phyloP scores from a whole-genome alignment of 371 early-diverging fungal species.

The Mucor plumbeus region DNA sequence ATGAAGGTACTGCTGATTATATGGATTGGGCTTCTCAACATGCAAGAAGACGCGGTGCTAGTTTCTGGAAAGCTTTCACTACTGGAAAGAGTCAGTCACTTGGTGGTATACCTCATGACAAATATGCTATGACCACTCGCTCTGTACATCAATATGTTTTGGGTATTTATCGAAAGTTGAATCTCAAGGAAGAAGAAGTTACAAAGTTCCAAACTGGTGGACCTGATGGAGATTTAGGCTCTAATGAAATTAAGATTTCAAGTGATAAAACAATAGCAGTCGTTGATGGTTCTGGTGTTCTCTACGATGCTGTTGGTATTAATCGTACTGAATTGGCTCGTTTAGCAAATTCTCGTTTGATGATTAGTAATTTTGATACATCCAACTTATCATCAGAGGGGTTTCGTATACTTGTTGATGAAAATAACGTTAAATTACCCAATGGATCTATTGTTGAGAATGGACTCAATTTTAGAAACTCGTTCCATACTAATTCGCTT shows the following conservation, averaged over 20 bases:
- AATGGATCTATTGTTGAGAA: slow-evolving; percentile 86
- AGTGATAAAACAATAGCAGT: slow-evolving; percentile 94
- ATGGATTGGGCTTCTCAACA: slow-evolving; percentile 99
- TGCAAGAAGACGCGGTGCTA: slow-evolving; percentile 87
- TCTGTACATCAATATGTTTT: slow-evolving; percentile 98
- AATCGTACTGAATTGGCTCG: slow-evolving; percentile 84
- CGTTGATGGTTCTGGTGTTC: slow-evolving; percentile 96
- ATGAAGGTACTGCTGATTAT: slow-evolving; percentile 97
- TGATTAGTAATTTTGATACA: slow-evolving; percentile 90
- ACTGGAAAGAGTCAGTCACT: slow-evolving; percentile 95
- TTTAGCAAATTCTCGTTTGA: slow-evolving; percentile 82
- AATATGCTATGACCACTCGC: slow-evolving; percentile 97
- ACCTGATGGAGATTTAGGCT: slow-evolving; percentile 97
- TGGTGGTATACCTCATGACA: slow-evolving; percentile 98
- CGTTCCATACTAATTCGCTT: slow-evolving; percentile 88
- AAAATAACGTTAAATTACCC: slow-evolving; percentile 85
- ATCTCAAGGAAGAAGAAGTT: slow-evolving; percentile 76
- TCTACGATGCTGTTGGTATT: slow-evolving; percentile 92
- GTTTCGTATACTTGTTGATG: slow-evolving; percentile 94
- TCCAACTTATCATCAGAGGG: slow-evolving; percentile 81
- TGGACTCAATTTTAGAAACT: slow-evolving; percentile 94
- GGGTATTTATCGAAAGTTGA: slow-evolving; percentile 92
- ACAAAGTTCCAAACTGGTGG: slow-evolving; percentile 98
- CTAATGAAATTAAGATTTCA: slow-evolving; percentile 98
- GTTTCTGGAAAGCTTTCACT: slow-evolving; percentile 99